Percentiles rank a stretch among this genome's conserved stretches.
phyloP scores from a whole-genome alignment of 2,329 filamentous ascomycete species.

The Fusarium siculi region DNA sequence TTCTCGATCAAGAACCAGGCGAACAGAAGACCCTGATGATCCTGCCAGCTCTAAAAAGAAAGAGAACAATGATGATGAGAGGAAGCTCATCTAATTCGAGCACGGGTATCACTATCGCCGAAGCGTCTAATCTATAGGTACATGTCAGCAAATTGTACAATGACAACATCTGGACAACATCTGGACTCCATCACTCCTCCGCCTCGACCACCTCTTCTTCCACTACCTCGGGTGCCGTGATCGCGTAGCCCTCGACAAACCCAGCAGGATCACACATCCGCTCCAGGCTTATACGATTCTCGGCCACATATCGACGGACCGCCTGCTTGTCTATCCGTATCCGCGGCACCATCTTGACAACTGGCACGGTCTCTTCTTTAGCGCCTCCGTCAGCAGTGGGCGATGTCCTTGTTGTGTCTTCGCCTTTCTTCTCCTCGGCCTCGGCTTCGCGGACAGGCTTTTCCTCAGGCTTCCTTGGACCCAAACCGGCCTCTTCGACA shows the following conservation, averaged over 20 bases:
- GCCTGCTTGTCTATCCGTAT: conserved; percentile 65
- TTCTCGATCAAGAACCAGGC: not conserved
- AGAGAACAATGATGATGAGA: not conserved
- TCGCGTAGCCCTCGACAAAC: conserved; percentile 76
- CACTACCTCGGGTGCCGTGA: conserved; percentile 52
- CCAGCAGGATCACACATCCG: conserved; percentile 78
- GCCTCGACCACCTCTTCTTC: conserved; percentile 48
- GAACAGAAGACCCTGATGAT: not conserved
- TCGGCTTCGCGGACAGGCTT: conserved; percentile 20
- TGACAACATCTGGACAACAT: not conserved
- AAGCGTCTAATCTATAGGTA: conserved; percentile 26
- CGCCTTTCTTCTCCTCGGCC: conserved; percentile 36
- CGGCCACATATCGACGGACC: conserved; percentile 73
- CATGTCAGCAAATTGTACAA: conserved; percentile 1
- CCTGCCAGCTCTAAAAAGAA: not conserved
- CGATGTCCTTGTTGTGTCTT: conserved; percentile 19
- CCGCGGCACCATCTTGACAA: conserved; percentile 52
- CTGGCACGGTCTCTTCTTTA: conserved; percentile 45
- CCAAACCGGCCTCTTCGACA: conserved; percentile 66
- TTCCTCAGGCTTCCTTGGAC: conserved; percentile 51
- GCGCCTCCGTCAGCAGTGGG: conserved; percentile 18
- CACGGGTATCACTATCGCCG: conserved; percentile 40
- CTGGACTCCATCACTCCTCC: conserved; percentile 20
- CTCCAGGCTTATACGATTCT: conserved; percentile 70
- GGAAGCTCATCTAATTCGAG: conserved; percentile 22